Conservation (phyloP, 1,284 basidiomycete genomes). For the Boletus sp. region DNA sequence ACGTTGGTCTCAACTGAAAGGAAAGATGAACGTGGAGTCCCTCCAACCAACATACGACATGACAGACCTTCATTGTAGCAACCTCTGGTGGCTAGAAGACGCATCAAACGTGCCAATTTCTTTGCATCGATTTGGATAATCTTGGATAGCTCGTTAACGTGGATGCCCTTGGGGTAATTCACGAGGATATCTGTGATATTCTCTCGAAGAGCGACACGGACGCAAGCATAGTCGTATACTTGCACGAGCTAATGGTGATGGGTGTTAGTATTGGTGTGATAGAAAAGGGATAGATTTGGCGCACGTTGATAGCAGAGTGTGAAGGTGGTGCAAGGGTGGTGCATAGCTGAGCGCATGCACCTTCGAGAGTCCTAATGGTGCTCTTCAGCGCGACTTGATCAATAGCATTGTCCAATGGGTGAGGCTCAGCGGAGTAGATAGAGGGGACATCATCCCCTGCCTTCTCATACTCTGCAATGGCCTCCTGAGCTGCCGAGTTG, state of each 20-base stretch:
- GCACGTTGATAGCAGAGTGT: slow-evolving; percentile 28
- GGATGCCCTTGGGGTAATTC: slow-evolving; percentile 30
- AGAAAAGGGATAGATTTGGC: not conserved
- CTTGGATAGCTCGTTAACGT: slow-evolving; percentile 30
- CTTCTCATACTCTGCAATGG: slow-evolving; percentile 28
- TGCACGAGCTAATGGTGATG: slow-evolving; percentile 24
- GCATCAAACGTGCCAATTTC: slow-evolving; percentile 34
- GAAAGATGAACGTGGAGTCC: not conserved
- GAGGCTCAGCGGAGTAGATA: slow-evolving; percentile 22
- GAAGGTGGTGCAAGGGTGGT: slow-evolving; percentile 30
- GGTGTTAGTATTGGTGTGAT: not conserved
- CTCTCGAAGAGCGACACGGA: slow-evolving; percentile 28
- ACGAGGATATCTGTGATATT: slow-evolving; percentile 31
- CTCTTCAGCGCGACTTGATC: slow-evolving; percentile 26
- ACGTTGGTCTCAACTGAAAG: slow-evolving; percentile 26
- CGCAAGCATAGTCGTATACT: slow-evolving; percentile 29
- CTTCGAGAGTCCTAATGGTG: slow-evolving; percentile 28
- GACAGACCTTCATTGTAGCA: slow-evolving; percentile 35
- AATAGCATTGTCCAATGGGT: slow-evolving; percentile 23
- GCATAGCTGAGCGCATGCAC: slow-evolving; percentile 29
- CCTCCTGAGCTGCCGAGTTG: slow-evolving; percentile 25
- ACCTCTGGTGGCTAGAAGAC: slow-evolving; percentile 35
- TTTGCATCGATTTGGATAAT: slow-evolving; percentile 24
- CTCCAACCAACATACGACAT: not conserved
- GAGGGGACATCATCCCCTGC: slow-evolving; percentile 22